Percentiles rank a stretch among this genome's conserved stretches.
phyloP scores from a whole-genome alignment of 345 rosid genomes.

The Gossypioides kirkii region DNA sequence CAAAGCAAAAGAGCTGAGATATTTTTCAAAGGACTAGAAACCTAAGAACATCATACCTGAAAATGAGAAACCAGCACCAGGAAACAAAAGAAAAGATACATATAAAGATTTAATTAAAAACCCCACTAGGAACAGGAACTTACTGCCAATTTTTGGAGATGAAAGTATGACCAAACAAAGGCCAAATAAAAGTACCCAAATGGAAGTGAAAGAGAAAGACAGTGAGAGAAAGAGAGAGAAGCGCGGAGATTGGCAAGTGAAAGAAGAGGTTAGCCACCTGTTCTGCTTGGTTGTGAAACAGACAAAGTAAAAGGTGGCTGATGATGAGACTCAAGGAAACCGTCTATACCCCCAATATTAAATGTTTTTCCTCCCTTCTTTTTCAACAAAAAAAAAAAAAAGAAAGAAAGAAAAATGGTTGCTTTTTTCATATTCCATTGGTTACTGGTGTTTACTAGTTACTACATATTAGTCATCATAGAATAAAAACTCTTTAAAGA shows the following conservation, averaged over 20 bases:
- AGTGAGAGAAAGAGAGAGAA: constrained; percentile 15
- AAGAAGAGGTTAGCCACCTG: constrained; percentile 27
- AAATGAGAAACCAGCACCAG: constrained; percentile 4
- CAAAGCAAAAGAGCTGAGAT: neutral
- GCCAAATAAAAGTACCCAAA: constrained; percentile 23
- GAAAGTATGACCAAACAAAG: constrained; percentile 26
- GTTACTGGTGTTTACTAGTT: neutral
- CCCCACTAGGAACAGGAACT: constrained; percentile 14
- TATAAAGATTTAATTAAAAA: neutral
- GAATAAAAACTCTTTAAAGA: neutral
- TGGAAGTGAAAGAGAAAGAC: constrained; percentile 10
- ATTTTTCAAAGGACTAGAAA: neutral
- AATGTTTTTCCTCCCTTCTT: neutral
- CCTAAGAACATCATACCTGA: neutral
- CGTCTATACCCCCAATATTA: neutral
- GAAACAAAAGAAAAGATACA: neutral
- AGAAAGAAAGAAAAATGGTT: neutral
- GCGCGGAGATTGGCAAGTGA: constrained; percentile 22
- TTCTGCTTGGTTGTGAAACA: constrained; percentile 43
- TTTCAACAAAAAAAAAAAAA: neutral
- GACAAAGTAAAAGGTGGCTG: constrained; percentile 64
- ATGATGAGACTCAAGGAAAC: constrained; percentile 14
- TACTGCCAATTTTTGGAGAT: constrained; percentile 28
- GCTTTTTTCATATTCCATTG: neutral
- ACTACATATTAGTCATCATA: neutral